These are phyloP conservation scores for Avena eriantha DNA, from an alignment of 176 grass and related monocot genomes.

Conservation along the genomic window DNA sequence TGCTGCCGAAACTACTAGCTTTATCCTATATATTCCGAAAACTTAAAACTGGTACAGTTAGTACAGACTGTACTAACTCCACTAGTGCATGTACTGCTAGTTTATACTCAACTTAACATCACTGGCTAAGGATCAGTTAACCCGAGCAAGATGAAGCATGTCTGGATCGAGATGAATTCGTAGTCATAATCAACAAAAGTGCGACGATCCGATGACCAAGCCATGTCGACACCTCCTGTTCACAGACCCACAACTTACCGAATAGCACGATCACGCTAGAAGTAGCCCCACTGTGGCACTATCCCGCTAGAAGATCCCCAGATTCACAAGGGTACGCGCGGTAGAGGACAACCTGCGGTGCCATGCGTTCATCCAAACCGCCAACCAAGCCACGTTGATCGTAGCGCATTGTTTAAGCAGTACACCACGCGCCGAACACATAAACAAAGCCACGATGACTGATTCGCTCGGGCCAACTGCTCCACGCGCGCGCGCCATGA, in stretches of 20 bases:
- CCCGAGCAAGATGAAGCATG: too few relatives aligned
- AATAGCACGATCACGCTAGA: neutral
- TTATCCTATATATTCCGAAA: accelerated
- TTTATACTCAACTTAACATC: too few relatives aligned
- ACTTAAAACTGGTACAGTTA: too few relatives aligned
- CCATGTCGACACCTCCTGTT: conserved; percentile 6
- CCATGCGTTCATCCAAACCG: neutral
- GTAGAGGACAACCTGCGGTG: neutral
- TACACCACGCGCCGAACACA: neutral
- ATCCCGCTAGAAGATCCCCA: neutral
- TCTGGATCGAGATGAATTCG: neutral
- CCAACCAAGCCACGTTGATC: neutral
- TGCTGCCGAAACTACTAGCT: accelerated
- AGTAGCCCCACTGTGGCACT: neutral
- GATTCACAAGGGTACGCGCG: neutral
- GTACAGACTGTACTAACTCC: too few relatives aligned
- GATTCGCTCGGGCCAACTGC: conserved; percentile 21
- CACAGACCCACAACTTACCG: neutral
- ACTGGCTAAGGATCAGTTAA: too few relatives aligned
- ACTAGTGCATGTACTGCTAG: too few relatives aligned
- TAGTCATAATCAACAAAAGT: neutral
- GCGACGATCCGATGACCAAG: neutral
- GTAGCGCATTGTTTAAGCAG: neutral
- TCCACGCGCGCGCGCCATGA: conserved; percentile 44
- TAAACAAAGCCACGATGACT: neutral